Percentiles rank a stretch among this genome's conserved stretches.
Conservation (phyloP, 2,329 filamentous ascomycete genomes). For the Trichoderma semiorbis region DNA sequence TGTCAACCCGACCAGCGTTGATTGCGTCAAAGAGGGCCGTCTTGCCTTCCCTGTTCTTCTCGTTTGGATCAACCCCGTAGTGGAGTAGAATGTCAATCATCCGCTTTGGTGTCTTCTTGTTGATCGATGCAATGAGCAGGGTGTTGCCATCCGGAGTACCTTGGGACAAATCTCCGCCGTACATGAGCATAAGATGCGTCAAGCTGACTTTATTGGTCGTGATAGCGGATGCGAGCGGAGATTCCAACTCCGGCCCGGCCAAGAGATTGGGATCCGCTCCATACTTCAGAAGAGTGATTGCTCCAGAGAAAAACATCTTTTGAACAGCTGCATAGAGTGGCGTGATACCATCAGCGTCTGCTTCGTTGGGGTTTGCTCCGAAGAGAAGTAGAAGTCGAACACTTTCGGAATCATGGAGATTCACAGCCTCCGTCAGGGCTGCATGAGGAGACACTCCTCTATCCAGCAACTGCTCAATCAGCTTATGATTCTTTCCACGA, state of each 20-base stretch:
- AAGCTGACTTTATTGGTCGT: conserved; percentile 53
- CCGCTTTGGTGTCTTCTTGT: conserved; percentile 51
- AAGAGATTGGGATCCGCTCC: conserved; percentile 56
- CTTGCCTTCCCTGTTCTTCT: conserved; percentile 58
- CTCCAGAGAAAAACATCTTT: conserved; percentile 53
- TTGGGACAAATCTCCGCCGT: conserved; percentile 57
- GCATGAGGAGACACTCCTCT: conserved; percentile 52
- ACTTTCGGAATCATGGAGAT: conserved; percentile 49
- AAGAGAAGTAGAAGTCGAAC: conserved; percentile 55
- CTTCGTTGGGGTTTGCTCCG: conserved; percentile 53
- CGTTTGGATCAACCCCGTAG: conserved; percentile 57
- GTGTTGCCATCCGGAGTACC: conserved; percentile 57
- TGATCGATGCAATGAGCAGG: conserved; percentile 57
- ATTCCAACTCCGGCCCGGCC: conserved; percentile 49
- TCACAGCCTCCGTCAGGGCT: conserved; percentile 51
- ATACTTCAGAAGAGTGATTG: conserved; percentile 60
- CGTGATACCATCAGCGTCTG: conserved; percentile 47
- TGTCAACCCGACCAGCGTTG: conserved; percentile 51
- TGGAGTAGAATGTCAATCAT: conserved; percentile 58
- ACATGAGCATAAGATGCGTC: conserved; percentile 57
- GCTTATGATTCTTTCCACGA: conserved; percentile 53
- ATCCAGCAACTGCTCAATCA: conserved; percentile 56
- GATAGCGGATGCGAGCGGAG: conserved; percentile 51
- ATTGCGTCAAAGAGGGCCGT: conserved; percentile 63
- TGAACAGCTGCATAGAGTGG: conserved; percentile 52